phyloP scores from a whole-genome alignment of 2,329 filamentous ascomycete species.

The Beauveria caledonica region DNA sequence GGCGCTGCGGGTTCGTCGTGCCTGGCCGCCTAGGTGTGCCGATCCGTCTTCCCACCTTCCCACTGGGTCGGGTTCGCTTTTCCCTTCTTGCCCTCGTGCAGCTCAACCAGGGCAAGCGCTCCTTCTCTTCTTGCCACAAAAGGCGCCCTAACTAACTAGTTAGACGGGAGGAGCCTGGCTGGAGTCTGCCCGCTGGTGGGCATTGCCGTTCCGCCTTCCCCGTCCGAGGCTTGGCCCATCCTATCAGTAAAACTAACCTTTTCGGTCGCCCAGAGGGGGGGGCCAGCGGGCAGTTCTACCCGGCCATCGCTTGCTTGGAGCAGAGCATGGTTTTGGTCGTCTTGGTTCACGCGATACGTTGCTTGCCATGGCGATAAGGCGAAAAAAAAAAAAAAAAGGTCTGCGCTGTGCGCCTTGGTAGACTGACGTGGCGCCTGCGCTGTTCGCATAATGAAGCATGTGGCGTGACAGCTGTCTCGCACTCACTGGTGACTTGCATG shows the following conservation, averaged over 20 bases:
- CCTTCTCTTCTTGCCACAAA: too few relatives aligned
- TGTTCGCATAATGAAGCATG: not conserved
- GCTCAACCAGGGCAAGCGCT: too few relatives aligned
- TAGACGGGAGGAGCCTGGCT: not conserved
- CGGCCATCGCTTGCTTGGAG: not conserved
- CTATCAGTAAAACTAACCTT: not conserved
- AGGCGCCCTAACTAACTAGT: too few relatives aligned
- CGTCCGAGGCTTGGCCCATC: not conserved
- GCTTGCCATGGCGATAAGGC: not conserved
- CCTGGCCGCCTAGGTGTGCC: not conserved
- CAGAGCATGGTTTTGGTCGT: not conserved
- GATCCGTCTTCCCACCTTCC: slow-evolving; percentile 7
- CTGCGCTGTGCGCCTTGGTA: too few relatives aligned
- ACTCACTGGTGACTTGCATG: not conserved
- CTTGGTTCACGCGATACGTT: not conserved
- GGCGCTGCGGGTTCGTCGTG: slow-evolving; percentile 6
- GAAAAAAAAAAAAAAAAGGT: too few relatives aligned
- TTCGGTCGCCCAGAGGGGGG: not conserved
- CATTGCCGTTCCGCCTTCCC: slow-evolving; percentile 7
- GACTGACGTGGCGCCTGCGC: not conserved
- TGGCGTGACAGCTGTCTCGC: not conserved
- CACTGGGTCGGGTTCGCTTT: slow-evolving; percentile 3
- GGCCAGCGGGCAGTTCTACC: not conserved
- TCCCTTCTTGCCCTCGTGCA: not conserved
- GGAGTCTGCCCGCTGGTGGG: not conserved